Percentiles rank a stretch among this genome's conserved stretches.
phyloP scores from a whole-genome alignment of 768 basidiomycete species.

The Rubroboletus pulcherrimus region DNA sequence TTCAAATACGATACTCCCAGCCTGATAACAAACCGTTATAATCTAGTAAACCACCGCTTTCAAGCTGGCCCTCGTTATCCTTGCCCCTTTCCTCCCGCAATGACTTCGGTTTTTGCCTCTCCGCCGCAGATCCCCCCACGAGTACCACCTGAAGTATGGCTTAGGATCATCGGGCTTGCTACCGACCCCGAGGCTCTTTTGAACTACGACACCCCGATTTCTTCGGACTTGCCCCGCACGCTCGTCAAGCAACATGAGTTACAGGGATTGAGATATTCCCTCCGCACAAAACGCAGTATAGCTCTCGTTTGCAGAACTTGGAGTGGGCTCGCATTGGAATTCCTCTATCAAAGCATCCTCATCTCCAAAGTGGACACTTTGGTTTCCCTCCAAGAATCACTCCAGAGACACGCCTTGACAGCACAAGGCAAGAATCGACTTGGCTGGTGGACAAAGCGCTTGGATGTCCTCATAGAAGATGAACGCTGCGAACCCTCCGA shows the following conservation, averaged over 20 bases:
- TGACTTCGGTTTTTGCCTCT: constrained; percentile 5
- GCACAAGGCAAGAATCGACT: constrained; percentile 2
- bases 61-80: background rate
- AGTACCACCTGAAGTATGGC: constrained; percentile 31
- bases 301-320: constrained; percentile 25
- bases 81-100: background rate
- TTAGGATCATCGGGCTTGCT: constrained; percentile 23
- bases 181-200: constrained; percentile 13
- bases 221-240: constrained; percentile 18
- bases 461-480: constrained; percentile 25
- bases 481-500: constrained; percentile 25
- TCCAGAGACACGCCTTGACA: constrained; percentile 8
- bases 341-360: constrained; percentile 23
- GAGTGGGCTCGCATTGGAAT: constrained; percentile 20
- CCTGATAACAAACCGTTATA: background rate
- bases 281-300: constrained; percentile 21
- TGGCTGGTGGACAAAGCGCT: constrained; percentile 28
- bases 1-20: background rate
- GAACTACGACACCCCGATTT: constrained; percentile 4
- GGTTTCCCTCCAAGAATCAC: constrained; percentile 10
- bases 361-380: constrained; percentile 19
- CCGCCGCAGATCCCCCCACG: background rate
- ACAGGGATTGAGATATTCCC: constrained; percentile 16
- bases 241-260: constrained; percentile 18
- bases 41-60: background rate